These are phyloP conservation scores for Hypericum androsaemum DNA, from an alignment of 345 rosid species.

Conservation along the genomic window DNA sequence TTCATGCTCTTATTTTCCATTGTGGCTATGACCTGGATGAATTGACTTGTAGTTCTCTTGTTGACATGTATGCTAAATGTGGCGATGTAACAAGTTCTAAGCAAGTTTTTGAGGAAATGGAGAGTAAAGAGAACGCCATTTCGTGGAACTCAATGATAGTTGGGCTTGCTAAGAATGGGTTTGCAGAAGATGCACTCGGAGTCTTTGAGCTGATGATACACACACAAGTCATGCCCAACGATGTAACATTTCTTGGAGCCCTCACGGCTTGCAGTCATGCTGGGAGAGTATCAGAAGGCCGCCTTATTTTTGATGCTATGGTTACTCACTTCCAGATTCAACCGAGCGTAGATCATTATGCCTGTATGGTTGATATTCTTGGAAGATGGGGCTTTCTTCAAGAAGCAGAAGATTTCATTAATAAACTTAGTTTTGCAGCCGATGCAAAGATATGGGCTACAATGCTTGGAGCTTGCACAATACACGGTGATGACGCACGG, in stretches of 20 bases:
- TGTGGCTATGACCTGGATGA: slow-evolving; percentile 66
- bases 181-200: slow-evolving; percentile 69
- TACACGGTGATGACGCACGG: slow-evolving; percentile 71
- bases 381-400: slow-evolving; percentile 81
- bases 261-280: slow-evolving; percentile 96
- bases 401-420: slow-evolving; percentile 71
- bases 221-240: slow-evolving; percentile 52
- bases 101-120: slow-evolving; percentile 59
- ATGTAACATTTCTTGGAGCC: slow-evolving; percentile 81
- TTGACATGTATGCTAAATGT: slow-evolving; percentile 98
- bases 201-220: slow-evolving; percentile 54
- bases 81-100: slow-evolving; percentile 63
- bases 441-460: slow-evolving; percentile 82
- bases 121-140: slow-evolving; percentile 35
- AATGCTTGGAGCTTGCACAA: slow-evolving; percentile 77
- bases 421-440: slow-evolving; percentile 42
- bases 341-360: slow-evolving; percentile 71
- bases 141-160: slow-evolving; percentile 92
- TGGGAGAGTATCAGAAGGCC: slow-evolving; percentile 69
- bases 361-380: slow-evolving; percentile 91
- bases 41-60: slow-evolving; percentile 57
- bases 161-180: slow-evolving; percentile 85
- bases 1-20: slow-evolving; percentile 61
- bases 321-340: slow-evolving; percentile 41
- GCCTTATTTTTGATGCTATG: slow-evolving; percentile 55